phyloP scores from a whole-genome alignment of 306 rosid genomes.

The Parietaria judaica region DNA sequence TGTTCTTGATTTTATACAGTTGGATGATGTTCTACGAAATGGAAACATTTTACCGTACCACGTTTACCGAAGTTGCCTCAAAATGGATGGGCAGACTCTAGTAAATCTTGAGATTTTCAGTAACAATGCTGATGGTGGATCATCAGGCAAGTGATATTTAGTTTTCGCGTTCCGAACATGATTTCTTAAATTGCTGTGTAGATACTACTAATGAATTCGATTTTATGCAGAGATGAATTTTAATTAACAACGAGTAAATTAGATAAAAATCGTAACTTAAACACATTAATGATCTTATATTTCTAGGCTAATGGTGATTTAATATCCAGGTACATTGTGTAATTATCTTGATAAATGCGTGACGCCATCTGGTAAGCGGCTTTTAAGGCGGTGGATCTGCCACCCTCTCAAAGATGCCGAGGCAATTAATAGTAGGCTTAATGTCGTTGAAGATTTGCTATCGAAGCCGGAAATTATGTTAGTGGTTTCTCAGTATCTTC shows the following conservation, averaged over 20 bases:
- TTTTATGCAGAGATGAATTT: background rate
- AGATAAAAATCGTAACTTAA: too few species aligned
- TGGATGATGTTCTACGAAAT: slow-evolving; percentile 59
- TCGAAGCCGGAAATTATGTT: slow-evolving; percentile 43
- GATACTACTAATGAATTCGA: background rate
- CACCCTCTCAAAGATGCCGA: slow-evolving; percentile 71
- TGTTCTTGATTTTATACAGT: slow-evolving; percentile 36
- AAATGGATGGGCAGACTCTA: slow-evolving; percentile 95
- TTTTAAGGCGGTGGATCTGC: slow-evolving; percentile 86
- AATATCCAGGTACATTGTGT: slow-evolving; percentile 68
- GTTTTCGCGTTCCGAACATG: slow-evolving; percentile 12
- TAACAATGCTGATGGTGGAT: slow-evolving; percentile 80
- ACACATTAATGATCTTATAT: slow-evolving; percentile 2
- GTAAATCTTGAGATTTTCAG: slow-evolving; percentile 82
- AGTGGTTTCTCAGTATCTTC: slow-evolving; percentile 58
- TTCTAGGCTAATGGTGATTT: slow-evolving; percentile 15
- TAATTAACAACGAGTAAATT: too few species aligned
- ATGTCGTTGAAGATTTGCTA: slow-evolving; percentile 62
- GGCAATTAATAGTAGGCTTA: slow-evolving; percentile 67
- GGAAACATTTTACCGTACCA: slow-evolving; percentile 75
- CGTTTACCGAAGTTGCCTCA: slow-evolving; percentile 76
- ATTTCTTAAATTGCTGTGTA: background rate
- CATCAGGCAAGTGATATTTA: slow-evolving; percentile 50
- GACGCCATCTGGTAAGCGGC: slow-evolving; percentile 81
- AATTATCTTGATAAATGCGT: slow-evolving; percentile 72